Conservation (phyloP, 2,329 filamentous ascomycete species). For the Aspergillus floridensis region DNA sequence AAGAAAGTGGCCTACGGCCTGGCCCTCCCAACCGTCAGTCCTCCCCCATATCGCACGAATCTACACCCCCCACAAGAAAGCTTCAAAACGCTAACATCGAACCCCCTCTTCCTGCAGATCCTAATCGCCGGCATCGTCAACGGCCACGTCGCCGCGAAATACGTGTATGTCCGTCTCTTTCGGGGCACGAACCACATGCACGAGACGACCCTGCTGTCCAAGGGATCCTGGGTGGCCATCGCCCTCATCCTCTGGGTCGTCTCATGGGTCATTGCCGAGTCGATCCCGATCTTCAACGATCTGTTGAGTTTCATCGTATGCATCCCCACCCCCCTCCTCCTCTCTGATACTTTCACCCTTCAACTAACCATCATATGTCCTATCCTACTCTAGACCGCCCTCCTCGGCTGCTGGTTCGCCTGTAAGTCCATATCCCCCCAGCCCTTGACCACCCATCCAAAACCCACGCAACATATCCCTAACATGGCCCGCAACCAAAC, state of each 20-base stretch:
- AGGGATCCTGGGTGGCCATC: slow-evolving; percentile 58
- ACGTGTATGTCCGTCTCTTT: slow-evolving; percentile 64
- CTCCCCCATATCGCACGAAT: background rate
- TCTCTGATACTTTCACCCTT: too few species aligned
- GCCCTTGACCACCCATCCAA: background rate
- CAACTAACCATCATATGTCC: too few species aligned
- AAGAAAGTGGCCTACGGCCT: slow-evolving; percentile 66
- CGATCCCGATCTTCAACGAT: slow-evolving; percentile 66
- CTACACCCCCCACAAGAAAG: too few species aligned
- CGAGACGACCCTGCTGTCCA: slow-evolving; percentile 49
- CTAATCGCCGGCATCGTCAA: slow-evolving; percentile 69
- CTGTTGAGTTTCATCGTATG: slow-evolving; percentile 59
- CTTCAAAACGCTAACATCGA: background rate
- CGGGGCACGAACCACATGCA: slow-evolving; percentile 55
- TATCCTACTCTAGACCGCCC: slow-evolving; percentile 38
- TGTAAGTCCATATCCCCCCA: slow-evolving; percentile 25
- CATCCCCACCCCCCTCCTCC: slow-evolving; percentile 4
- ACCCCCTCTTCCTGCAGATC: slow-evolving; percentile 41
- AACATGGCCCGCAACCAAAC: background rate
- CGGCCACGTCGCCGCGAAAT: slow-evolving; percentile 63
- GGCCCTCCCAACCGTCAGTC: slow-evolving; percentile 59
- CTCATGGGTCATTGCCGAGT: slow-evolving; percentile 66
- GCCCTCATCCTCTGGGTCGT: slow-evolving; percentile 56
- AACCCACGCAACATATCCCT: background rate
- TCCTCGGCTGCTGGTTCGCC: slow-evolving; percentile 68